A percentile compares a stretch with the other conserved stretches of the same genome.
Evolutionary conservation across 2,329 filamentous ascomycete species (phyloP).

Genomic region (Monosporascus sp.): DNA sequence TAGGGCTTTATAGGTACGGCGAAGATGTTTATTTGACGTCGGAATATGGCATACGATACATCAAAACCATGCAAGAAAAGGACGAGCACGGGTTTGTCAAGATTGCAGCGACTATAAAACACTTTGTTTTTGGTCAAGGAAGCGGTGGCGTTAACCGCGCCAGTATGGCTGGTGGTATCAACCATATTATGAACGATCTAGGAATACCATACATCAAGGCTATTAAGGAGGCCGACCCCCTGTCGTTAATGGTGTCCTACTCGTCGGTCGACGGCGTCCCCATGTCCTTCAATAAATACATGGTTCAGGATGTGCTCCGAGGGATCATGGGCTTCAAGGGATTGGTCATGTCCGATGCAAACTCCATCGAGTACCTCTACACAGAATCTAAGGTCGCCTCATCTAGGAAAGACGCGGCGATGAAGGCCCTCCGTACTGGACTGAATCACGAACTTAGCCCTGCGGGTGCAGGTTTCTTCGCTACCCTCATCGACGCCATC

Average conservation of each 20-base stretch:
- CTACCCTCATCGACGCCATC: slow-evolving; percentile 13
- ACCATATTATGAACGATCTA: slow-evolving; percentile 30
- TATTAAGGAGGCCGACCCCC: slow-evolving; percentile 20
- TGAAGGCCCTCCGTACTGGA: slow-evolving; percentile 21
- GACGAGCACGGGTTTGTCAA: slow-evolving; percentile 27
- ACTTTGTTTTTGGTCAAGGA: slow-evolving; percentile 29
- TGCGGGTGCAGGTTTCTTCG: slow-evolving; percentile 15
- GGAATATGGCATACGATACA: slow-evolving; percentile 27
- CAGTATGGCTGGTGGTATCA: slow-evolving; percentile 27
- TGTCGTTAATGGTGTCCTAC: slow-evolving; percentile 29
- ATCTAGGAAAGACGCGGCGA: slow-evolving; percentile 21
- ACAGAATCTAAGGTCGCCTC: slow-evolving; percentile 22
- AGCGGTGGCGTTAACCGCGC: slow-evolving; percentile 30
- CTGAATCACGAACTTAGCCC: slow-evolving; percentile 26
- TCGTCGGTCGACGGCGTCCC: slow-evolving; percentile 26
- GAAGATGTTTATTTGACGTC: slow-evolving; percentile 28
- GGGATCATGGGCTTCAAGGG: slow-evolving; percentile 27
- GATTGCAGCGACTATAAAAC: slow-evolving; percentile 32
- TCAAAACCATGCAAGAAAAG: slow-evolving; percentile 31
- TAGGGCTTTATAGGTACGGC: slow-evolving; percentile 19
- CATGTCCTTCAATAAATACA: slow-evolving; percentile 27
- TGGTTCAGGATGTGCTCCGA: slow-evolving; percentile 22
- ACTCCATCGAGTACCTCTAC: slow-evolving; percentile 22
- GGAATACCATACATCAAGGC: slow-evolving; percentile 25
- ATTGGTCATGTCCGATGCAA: slow-evolving; percentile 29